These are phyloP conservation scores for Chlamydomonas reinhardtii DNA, from an alignment of 163 green algal genomes.

Conservation along the genomic window DNA sequence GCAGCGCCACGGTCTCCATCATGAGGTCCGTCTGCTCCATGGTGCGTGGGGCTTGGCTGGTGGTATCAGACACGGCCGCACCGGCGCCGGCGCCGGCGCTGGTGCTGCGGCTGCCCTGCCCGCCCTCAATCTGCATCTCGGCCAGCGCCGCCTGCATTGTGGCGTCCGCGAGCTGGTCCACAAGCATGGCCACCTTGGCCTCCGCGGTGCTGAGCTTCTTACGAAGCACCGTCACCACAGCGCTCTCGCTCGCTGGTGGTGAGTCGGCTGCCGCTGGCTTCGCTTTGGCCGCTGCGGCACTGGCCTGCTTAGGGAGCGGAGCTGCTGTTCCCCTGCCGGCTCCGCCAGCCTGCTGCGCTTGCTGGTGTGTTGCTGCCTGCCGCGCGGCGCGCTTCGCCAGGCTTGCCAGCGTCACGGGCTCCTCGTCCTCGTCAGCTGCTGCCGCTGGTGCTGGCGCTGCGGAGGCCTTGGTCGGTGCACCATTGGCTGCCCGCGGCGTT, in stretches of 20 bases:
- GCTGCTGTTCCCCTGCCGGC: too few species aligned
- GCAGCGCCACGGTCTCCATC: slow-evolving; percentile 43
- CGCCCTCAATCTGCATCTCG: not conserved
- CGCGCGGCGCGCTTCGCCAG: not conserved
- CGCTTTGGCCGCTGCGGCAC: too few species aligned
- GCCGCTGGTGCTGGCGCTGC: not conserved
- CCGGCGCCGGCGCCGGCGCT: not conserved
- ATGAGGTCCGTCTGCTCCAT: slow-evolving; percentile 30
- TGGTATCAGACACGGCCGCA: not conserved
- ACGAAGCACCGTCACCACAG: not conserved
- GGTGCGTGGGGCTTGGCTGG: too few species aligned
- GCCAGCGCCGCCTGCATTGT: slow-evolving; percentile 35
- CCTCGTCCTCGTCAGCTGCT: not conserved
- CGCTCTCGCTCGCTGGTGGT: too few species aligned
- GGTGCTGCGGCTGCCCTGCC: not conserved
- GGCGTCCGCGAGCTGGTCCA: slow-evolving; percentile 16
- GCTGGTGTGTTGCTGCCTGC: not conserved
- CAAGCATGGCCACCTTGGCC: not conserved
- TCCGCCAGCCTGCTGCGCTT: too few species aligned
- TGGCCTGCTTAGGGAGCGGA: too few species aligned
- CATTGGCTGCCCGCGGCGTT: not conserved
- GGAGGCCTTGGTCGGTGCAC: not conserved
- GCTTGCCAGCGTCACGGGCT: not conserved
- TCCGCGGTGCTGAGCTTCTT: not conserved
- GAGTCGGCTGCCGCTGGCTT: too few species aligned